Evolutionary conservation across 306 rosid species (phyloP).

Genomic region (Styphnolobium japonicum): DNA sequence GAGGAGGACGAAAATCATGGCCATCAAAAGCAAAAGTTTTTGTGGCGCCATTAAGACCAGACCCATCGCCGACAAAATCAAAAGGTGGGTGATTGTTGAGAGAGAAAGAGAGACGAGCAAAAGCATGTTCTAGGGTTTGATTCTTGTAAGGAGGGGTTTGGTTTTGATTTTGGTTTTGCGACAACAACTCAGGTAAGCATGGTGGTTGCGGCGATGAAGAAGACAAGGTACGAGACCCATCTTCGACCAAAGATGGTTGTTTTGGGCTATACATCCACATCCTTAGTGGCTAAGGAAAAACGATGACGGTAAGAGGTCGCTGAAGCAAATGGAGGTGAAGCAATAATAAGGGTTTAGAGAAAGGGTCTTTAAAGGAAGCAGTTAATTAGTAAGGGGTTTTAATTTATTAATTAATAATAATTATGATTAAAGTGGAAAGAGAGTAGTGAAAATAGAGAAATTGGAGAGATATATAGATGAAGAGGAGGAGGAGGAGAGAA

Average conservation of each 20-base stretch:
- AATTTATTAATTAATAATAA: neutral
- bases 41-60: neutral
- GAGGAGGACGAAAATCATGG: neutral
- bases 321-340: neutral
- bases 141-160: neutral
- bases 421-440: neutral
- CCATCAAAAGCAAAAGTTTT: neutral
- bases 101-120: conserved; percentile 36
- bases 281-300: neutral
- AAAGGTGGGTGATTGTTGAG: neutral
- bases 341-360: neutral
- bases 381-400: neutral
- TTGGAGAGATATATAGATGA: neutral
- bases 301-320: too few relatives aligned
- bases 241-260: neutral
- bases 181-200: neutral
- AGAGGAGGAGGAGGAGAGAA: neutral
- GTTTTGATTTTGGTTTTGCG: neutral
- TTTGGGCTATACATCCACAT: neutral
- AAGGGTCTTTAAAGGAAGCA: conserved; percentile 9
- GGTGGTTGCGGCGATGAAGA: neutral
- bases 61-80: neutral
- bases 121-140: conserved; percentile 41
- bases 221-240: neutral
- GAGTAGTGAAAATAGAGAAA: neutral